Base-by-base conservation (phyloP, 2,329 filamentous ascomycete species). In the Exophiala calicioides region DNA sequence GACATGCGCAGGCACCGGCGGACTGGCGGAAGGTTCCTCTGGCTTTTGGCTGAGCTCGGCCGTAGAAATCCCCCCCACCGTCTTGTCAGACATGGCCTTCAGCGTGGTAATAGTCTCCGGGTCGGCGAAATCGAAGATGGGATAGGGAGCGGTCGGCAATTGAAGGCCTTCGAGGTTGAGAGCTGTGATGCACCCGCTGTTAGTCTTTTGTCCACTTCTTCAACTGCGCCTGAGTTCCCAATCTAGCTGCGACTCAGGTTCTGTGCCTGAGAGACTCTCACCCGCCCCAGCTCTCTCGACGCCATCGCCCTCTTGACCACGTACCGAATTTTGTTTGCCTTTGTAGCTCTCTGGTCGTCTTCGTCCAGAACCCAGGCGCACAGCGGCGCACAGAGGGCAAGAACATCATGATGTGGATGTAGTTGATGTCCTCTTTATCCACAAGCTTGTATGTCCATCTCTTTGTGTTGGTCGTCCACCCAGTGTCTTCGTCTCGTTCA, bases 31-130 rank as follows among this genome's bases (percentile, higher is more conserved):
- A 19, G 65, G 52, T 16, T 77, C 72, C 3, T 67, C 69, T n/a
- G 70, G 70, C 30, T 82, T 71, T 64, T 81, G 84, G 59, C 90
- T 85, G 50, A 97, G 74, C 33, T 80, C 71, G 31, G 82, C 85
- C 13, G 79, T 80, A 24, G 90, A 95, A 71, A 81, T 90, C 48
- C 91, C 93, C 53, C 91, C 91, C 18, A 95, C 88, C 61, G 91
- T 85, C 47, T 76, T 75, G 66, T 98, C 91, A 57, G 84, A 87
- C 83, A 97, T 93, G 56, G 86, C 74, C 66, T 95, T 93, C 66
- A 75, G 76, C 46, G 55, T 58, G 15, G 67, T 61, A 35, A 74
- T 56, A 10, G 70, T 68, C 27, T 70, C 66, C 5, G 69, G 65
- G 27, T 60, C 50, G 35, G 52, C 52, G 33, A 58, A 59, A 31